Percentiles rank a stretch among this genome's conserved stretches.
phyloP scores from a whole-genome alignment of 2,329 filamentous ascomycete genomes.

The Botrytis aclada region DNA sequence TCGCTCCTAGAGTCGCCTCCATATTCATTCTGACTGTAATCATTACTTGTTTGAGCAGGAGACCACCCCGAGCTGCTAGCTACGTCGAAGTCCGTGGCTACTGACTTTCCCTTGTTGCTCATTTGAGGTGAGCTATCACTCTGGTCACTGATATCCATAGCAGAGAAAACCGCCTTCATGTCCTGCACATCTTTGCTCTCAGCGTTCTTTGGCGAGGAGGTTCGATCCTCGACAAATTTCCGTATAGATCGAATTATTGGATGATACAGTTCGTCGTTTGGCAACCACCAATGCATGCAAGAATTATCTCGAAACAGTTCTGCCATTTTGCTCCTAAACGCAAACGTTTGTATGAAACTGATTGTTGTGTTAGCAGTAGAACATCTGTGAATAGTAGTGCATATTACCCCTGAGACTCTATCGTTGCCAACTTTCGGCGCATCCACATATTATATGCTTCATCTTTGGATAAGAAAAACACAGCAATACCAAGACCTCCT shows the following conservation, averaged over 20 bases:
- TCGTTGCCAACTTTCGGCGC: slow-evolving; percentile 70
- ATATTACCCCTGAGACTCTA: slow-evolving; percentile 73
- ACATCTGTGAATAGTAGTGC: neutral
- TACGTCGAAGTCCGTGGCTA: slow-evolving; percentile 18
- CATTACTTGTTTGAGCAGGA: slow-evolving; percentile 3
- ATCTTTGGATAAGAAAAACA: slow-evolving; percentile 77
- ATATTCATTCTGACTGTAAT: slow-evolving; percentile 8
- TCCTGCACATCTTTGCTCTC: slow-evolving; percentile 67
- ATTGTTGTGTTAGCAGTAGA: slow-evolving; percentile 6
- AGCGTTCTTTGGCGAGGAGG: slow-evolving; percentile 54
- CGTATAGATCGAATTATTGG: slow-evolving; percentile 74
- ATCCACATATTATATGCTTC: slow-evolving; percentile 72
- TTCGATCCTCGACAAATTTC: slow-evolving; percentile 76
- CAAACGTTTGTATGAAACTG: slow-evolving; percentile 80
- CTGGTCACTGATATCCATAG: slow-evolving; percentile 51
- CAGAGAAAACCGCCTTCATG: slow-evolving; percentile 70
- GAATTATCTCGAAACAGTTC: slow-evolving; percentile 69
- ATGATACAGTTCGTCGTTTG: slow-evolving; percentile 72
- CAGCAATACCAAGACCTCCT: slow-evolving; percentile 70
- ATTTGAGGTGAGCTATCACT: slow-evolving; percentile 20
- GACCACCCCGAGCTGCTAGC: slow-evolving; percentile 21
- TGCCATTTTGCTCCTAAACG: slow-evolving; percentile 72
- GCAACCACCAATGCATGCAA: slow-evolving; percentile 84
- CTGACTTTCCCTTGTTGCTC: slow-evolving; percentile 18
- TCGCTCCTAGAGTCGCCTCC: slow-evolving; percentile 11